Evolutionary conservation across 208 protist genomes (phyloP).

Genomic region (Trypanosoma melophagium): DNA sequence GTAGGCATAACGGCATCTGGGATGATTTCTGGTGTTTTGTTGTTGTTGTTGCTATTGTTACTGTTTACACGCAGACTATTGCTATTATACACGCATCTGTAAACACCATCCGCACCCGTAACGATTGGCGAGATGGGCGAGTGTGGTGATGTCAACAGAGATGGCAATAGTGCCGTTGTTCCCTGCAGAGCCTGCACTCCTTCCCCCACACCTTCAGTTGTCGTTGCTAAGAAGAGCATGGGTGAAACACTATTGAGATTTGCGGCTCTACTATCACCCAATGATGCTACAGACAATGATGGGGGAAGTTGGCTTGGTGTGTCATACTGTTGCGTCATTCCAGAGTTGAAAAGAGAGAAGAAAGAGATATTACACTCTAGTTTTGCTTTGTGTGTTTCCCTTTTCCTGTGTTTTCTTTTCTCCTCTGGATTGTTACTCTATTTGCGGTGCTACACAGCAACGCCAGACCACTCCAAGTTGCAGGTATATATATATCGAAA

Average conservation of each 20-base stretch:
- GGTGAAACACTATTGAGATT: too few relatives aligned
- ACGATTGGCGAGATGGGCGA: background rate
- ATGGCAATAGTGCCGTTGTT: too few relatives aligned
- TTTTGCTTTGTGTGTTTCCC: background rate
- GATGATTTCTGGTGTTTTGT: background rate
- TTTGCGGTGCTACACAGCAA: too few relatives aligned
- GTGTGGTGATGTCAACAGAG: background rate
- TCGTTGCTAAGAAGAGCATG: too few relatives aligned
- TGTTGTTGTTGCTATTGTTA: background rate
- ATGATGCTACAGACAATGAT: background rate
- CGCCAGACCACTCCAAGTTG: too few relatives aligned
- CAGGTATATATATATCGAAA: too few relatives aligned
- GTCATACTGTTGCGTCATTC: background rate
- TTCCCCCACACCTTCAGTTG: too few relatives aligned
- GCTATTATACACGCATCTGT: background rate
- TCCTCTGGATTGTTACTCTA: too few relatives aligned
- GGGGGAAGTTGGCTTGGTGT: constrained; percentile 14
- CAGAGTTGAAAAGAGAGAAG: too few relatives aligned
- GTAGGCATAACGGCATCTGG: background rate
- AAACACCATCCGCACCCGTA: background rate
- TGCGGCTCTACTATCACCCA: too few relatives aligned
- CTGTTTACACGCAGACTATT: background rate
- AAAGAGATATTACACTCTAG: too few relatives aligned
- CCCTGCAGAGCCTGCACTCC: background rate
- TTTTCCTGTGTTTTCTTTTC: background rate